phyloP scores from a whole-genome alignment of 495 filamentous ascomycete genomes.

The Talaromyces borbonicus region DNA sequence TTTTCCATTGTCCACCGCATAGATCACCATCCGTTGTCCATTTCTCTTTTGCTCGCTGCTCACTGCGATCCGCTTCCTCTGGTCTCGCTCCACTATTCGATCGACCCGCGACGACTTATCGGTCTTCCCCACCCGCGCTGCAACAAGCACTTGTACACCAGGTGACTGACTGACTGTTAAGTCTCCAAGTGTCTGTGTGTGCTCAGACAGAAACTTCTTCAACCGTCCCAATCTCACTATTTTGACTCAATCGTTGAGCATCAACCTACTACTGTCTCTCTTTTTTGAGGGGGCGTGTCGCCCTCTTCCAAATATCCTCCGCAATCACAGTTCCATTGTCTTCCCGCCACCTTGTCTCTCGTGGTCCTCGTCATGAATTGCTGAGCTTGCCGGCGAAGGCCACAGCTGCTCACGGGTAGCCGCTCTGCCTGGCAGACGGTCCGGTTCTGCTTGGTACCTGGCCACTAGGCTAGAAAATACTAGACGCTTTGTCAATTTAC shows the following conservation, averaged over 20 bases:
- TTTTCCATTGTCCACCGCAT: too few relatives aligned
- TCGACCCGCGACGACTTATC: conserved; percentile 4
- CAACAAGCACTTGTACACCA: conserved; percentile 1
- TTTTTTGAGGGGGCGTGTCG: neutral
- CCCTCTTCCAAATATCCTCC: neutral
- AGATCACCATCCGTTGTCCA: too few relatives aligned
- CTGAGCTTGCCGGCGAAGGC: conserved; percentile 38
- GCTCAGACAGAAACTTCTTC: neutral
- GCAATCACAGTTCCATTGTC: conserved; percentile 2
- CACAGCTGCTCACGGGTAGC: conserved; percentile 35
- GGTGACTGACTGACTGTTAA: neutral
- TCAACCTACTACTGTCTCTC: neutral
- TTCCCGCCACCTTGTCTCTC: conserved; percentile 1
- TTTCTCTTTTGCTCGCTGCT: neutral
- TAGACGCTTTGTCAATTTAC: neutral
- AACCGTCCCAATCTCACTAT: too few relatives aligned
- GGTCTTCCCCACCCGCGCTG: conserved; percentile 1
- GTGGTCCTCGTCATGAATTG: conserved; percentile 26
- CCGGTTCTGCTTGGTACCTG: conserved; percentile 15
- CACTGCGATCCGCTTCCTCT: neutral
- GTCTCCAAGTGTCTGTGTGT: conserved; percentile 1
- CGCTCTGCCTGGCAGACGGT: conserved; percentile 44
- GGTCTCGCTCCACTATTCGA: conserved; percentile 4
- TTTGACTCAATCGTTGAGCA: neutral
- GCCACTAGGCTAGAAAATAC: conserved; percentile 1